Evolutionary conservation across 169 alveolate species (phyloP).

Genomic region (Babesia bigemina): DNA sequence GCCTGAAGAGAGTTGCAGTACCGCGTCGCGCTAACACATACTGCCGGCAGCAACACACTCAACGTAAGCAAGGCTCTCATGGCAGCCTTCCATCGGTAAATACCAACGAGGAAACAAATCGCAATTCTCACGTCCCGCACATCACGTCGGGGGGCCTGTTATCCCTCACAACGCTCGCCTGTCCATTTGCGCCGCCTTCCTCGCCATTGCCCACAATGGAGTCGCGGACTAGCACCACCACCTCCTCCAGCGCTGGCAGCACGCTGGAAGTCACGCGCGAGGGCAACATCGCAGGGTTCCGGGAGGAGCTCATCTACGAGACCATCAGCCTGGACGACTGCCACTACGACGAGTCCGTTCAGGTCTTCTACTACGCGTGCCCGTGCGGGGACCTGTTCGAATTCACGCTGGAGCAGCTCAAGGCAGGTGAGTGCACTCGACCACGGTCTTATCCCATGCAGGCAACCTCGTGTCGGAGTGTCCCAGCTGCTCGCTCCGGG

Average conservation of each 20-base stretch:
- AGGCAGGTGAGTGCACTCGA: constrained; percentile 20
- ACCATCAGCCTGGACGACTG: constrained; percentile 50
- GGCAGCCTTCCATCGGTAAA: constrained; percentile 1
- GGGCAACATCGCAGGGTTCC: constrained; percentile 49
- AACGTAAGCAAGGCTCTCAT: neutral
- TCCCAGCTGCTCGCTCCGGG: constrained; percentile 67
- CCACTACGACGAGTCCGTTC: constrained; percentile 48
- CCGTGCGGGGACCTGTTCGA: constrained; percentile 70
- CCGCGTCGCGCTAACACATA: neutral
- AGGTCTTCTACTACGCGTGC: constrained; percentile 55
- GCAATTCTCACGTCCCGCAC: neutral
- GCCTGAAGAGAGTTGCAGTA: neutral
- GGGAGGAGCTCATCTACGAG: constrained; percentile 60
- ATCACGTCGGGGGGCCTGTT: no score
- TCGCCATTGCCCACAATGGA: constrained; percentile 1
- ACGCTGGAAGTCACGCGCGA: constrained; percentile 24
- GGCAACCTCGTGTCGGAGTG: constrained; percentile 66
- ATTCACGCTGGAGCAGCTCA: constrained; percentile 36
- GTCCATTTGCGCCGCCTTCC: constrained; percentile 1
- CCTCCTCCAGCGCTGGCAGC: neutral
- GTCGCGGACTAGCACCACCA: constrained; percentile 4
- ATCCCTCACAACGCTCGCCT: no score
- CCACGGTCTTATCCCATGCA: neutral
- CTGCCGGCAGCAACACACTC: constrained; percentile 9
- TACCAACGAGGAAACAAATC: neutral